Evolutionary conservation across 345 rosid species (phyloP), one percentile per base, ranked within the genome.

Genomic region (Durio zibethinus): DNA sequence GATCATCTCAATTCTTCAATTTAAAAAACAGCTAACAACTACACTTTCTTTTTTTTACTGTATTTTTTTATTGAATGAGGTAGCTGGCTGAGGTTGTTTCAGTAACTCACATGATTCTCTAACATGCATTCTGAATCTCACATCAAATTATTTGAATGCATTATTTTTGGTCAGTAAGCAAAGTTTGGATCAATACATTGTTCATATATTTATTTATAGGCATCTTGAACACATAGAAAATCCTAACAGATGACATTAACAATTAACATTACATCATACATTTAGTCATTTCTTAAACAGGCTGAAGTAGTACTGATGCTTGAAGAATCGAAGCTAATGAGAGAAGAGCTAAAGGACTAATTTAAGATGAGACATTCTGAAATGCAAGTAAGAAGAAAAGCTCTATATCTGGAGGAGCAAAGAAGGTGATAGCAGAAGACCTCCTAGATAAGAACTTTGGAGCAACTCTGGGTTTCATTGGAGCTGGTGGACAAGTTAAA

Each of bases 341-440:
- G 52, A 2, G 72, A 67, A 67, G n/a, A 42, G 29, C 40, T 16
- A 70, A 36, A 6, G 21, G 52, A 61, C 59, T 35, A 64, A 25
- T 69, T 69, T 36, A 64, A 47, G 57, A 36, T 10, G 74, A 63
- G 75, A 67, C 59, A 14, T 80, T 75, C 9, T 38, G 76, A 53
- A 79, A 81, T 53, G 86, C 82, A 43, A 77, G 77, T 52, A 75
- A 60, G 81, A 86, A 86, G 82, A 86, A 86, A 9, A 81, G 79
- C 72, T 86, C 87, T 5, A 81, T 67, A 10, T 86, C 87, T 11
- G 86, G 85, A 62, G 84, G n/a, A 42, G 56, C 73, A 18, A 81
- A 82, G 59, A 72, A 84, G 5, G 82, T 20, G 10, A 72, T 60
- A 16, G 82, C 38, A 59, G 87, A 80, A 29, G 35, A 25, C n/a